phyloP scores from a whole-genome alignment of 441 rosid genomes.

The Gossypium schwendimanii region DNA sequence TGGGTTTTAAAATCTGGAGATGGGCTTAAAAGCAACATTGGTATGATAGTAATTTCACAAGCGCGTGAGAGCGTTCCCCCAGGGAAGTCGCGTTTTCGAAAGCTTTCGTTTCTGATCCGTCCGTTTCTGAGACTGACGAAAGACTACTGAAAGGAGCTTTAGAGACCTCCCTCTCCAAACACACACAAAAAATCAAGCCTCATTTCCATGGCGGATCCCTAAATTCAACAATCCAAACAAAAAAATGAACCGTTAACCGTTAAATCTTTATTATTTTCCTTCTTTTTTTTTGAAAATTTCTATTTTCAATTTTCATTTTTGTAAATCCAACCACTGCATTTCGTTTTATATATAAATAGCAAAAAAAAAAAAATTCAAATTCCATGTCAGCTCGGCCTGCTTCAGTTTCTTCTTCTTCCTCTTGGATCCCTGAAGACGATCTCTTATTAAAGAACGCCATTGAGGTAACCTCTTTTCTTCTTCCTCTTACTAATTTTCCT shows the following conservation, averaged over 20 bases:
- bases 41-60: neutral
- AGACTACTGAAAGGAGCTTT: neutral
- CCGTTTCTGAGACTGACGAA: neutral
- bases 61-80: neutral
- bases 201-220: constrained; percentile 10
- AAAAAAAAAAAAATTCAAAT: neutral
- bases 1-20: neutral
- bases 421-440: constrained; percentile 53
- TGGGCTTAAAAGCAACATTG: neutral
- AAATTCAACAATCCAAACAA: neutral
- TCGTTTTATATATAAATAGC: neutral
- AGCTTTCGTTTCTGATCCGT: neutral
- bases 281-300: neutral
- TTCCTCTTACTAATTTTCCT: neutral
- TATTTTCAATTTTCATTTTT: neutral
- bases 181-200: neutral
- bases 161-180: neutral
- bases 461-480: constrained; percentile 35
- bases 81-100: neutral
- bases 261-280: neutral
- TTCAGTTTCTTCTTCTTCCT: constrained; percentile 26
- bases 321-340: neutral
- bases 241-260: neutral
- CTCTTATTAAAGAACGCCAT: constrained; percentile 47
- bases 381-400: constrained; percentile 38